Conservation (phyloP, 306 rosid species). For the Arachis stenosperma region DNA sequence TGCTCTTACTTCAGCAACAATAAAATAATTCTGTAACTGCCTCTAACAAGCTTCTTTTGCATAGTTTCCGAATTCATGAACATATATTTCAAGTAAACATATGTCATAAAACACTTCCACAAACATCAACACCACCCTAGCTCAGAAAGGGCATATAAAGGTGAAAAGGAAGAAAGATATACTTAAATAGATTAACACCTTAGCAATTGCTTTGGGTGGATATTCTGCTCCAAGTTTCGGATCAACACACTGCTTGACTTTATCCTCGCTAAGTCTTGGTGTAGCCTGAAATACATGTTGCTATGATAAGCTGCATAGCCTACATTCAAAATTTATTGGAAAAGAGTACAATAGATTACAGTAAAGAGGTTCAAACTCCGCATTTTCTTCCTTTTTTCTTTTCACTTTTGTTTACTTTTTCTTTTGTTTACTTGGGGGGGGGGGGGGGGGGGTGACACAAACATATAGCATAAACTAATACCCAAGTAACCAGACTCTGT, state of each 20-base stretch:
- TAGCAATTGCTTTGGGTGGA: slow-evolving; percentile 95
- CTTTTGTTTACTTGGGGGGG: background rate
- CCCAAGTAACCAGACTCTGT: slow-evolving; percentile 98
- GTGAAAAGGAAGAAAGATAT: slow-evolving; percentile 4
- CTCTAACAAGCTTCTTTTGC: slow-evolving; percentile 15
- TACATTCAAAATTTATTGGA: slow-evolving; percentile 2
- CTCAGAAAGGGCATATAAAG: slow-evolving; percentile 1
- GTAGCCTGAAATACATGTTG: slow-evolving; percentile 70
- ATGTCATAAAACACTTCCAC: slow-evolving; percentile 12
- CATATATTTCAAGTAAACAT: slow-evolving; percentile 29
- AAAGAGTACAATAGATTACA: slow-evolving; percentile 9
- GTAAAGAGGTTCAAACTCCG: slow-evolving; percentile 13
- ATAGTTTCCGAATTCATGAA: slow-evolving; percentile 29
- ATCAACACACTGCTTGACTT: slow-evolving; percentile 90
- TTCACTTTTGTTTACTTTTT: background rate
- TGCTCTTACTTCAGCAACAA: background rate
- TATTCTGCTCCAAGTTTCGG: slow-evolving; percentile 82
- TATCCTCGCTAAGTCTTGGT: slow-evolving; percentile 94
- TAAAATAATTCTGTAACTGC: slow-evolving; percentile 4
- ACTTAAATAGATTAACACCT: slow-evolving; percentile 46
- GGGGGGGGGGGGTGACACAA: background rate
- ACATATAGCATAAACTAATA: slow-evolving; percentile 44
- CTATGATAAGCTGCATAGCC: slow-evolving; percentile 43
- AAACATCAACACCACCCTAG: slow-evolving; percentile 23
- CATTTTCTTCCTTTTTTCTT: too few species aligned